A percentile compares a stretch with the other conserved stretches of the same genome.
These are phyloP conservation scores for Ceratocystis huliohia DNA, from an alignment of 2,329 filamentous ascomycete genomes.

Conservation along the genomic window DNA sequence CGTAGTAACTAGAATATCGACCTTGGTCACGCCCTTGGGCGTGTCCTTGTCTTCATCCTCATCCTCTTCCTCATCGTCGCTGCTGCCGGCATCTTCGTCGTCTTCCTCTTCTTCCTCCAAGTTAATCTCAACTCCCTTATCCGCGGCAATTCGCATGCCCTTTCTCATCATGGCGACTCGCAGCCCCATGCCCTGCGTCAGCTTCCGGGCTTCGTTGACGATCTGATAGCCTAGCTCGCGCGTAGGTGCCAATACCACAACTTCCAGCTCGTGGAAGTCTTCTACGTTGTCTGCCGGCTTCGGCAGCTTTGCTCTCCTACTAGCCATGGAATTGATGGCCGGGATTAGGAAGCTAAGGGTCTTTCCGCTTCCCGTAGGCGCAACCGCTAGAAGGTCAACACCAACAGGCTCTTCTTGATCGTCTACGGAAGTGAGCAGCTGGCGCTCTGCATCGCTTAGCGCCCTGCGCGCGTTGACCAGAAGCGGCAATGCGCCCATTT, in stretches of 20 bases:
- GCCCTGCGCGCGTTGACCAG: conserved; percentile 49
- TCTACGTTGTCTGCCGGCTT: conserved; percentile 28
- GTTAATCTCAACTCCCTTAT: conserved; percentile 29
- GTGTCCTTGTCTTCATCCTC: conserved; percentile 28
- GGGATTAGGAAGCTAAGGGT: conserved; percentile 88
- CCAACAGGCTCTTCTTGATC: conserved; percentile 23
- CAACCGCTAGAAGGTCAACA: conserved; percentile 67
- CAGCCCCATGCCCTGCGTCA: conserved; percentile 62
- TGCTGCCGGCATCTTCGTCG: conserved; percentile 28
- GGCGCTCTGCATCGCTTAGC: conserved; percentile 26
- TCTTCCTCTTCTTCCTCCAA: conserved; percentile 29
- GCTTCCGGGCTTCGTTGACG: conserved; percentile 72
- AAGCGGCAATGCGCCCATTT: conserved; percentile 73
- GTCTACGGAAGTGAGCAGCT: conserved; percentile 21
- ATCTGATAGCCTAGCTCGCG: conserved; percentile 70
- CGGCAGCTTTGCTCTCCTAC: conserved; percentile 37
- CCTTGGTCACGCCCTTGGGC: conserved; percentile 24
- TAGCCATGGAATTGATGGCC: conserved; percentile 62
- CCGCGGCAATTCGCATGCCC: conserved; percentile 56
- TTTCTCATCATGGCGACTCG: conserved; percentile 75
- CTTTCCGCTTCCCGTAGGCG: conserved; percentile 93
- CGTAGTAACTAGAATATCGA: conserved; percentile 33
- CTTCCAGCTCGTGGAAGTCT: conserved; percentile 41
- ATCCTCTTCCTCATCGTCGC: conserved; percentile 30
- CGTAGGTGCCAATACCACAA: conserved; percentile 64